These are phyloP conservation scores for Eimeria necatrix DNA, from an alignment of 169 alveolate genomes.

Conservation along the genomic window DNA sequence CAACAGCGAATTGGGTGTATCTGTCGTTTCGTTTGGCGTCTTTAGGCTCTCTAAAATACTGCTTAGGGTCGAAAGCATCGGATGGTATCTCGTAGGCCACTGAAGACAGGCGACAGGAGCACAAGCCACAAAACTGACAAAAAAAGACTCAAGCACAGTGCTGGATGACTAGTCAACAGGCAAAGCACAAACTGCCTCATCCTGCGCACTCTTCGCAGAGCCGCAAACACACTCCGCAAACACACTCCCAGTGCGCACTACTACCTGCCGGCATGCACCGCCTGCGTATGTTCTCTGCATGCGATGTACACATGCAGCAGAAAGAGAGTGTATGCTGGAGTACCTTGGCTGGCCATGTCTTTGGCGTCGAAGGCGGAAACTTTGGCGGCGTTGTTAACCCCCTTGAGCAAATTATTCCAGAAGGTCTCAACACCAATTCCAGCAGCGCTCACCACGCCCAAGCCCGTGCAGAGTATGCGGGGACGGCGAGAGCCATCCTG, in stretches of 20 bases:
- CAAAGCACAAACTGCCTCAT: background rate
- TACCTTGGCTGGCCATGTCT: conserved; percentile 85
- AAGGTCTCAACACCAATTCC: conserved; percentile 85
- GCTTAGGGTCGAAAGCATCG: conserved; percentile 82
- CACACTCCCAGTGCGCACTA: too few species aligned
- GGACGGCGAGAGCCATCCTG: conserved; percentile 49
- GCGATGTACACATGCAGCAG: background rate
- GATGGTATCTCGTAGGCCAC: conserved; percentile 84
- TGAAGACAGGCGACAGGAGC: conserved; percentile 14
- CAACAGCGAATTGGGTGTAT: conserved; percentile 86
- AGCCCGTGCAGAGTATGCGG: conserved; percentile 87
- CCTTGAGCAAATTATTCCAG: conserved; percentile 84
- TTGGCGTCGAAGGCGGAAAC: conserved; percentile 85
- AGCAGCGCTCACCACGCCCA: conserved; percentile 86
- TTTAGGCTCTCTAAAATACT: conserved; percentile 83
- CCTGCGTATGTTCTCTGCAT: background rate
- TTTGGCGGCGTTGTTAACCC: conserved; percentile 83
- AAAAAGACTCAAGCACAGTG: background rate
- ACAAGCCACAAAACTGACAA: background rate
- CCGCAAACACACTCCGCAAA: too few species aligned
- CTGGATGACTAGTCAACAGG: background rate
- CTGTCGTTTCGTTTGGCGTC: conserved; percentile 87
- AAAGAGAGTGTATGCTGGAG: background rate
- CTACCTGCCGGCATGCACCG: too few species aligned
- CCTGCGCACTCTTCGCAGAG: background rate